Percentiles rank a stretch among this genome's conserved stretches.
Conservation (phyloP, 2,329 filamentous ascomycete genomes). For the Talaromyces sp. region DNA sequence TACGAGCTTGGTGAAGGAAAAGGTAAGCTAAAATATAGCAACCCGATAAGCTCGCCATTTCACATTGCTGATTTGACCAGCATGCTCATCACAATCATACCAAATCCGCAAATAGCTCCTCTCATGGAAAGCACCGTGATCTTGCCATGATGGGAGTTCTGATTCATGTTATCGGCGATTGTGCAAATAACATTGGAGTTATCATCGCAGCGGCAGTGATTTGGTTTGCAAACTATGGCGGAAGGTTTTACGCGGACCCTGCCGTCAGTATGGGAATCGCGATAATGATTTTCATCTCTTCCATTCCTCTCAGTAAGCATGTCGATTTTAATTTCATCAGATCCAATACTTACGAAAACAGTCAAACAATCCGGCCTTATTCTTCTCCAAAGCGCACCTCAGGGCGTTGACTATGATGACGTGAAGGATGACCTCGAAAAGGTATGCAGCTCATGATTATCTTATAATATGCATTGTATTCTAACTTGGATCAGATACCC, state of each 20-base stretch:
- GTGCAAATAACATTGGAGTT: constrained; percentile 73
- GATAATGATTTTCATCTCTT: constrained; percentile 42
- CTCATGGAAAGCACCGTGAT: constrained; percentile 44
- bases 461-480: constrained; percentile 25
- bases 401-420: constrained; percentile 61
- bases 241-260: constrained; percentile 70
- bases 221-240: constrained; percentile 61
- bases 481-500: constrained; percentile 50
- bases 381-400: constrained; percentile 66
- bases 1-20: background rate
- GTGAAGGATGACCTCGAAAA: constrained; percentile 69
- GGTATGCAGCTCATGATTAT: constrained; percentile 39
- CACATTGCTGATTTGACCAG: background rate
- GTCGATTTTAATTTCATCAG: no score
- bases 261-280: constrained; percentile 39
- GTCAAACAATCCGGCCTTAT: constrained; percentile 56
- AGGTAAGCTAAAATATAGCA: background rate
- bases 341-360: constrained; percentile 2
- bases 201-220: constrained; percentile 69
- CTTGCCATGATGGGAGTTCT: constrained; percentile 72
- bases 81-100: constrained; percentile 30
- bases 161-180: constrained; percentile 71
- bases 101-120: constrained; percentile 14
- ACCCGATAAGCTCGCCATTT: no score
- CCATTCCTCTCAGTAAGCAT: constrained; percentile 53